These are phyloP conservation scores for Zygnema circumcarinatum DNA, from an alignment of 139 green algal genomes.

Conservation along the genomic window DNA sequence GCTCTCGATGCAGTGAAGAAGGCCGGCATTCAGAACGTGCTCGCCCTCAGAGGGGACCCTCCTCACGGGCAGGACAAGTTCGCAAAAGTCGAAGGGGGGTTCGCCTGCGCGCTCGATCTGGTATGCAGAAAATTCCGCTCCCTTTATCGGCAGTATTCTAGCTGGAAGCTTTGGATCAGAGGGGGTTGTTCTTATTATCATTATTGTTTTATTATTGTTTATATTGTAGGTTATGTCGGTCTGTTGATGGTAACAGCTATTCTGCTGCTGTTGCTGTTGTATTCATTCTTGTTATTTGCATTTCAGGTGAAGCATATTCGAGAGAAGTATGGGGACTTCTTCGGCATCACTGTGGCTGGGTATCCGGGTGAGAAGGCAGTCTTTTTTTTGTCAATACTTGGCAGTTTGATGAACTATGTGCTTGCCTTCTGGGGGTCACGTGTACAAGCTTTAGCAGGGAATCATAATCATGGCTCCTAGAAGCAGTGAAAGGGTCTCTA, in stretches of 20 bases:
- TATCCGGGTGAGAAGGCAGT: slow-evolving; percentile 84
- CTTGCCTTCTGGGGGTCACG: too few relatives aligned
- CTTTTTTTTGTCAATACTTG: not conserved
- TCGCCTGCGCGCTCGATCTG: slow-evolving; percentile 91
- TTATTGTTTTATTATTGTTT: too few relatives aligned
- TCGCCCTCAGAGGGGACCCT: slow-evolving; percentile 92
- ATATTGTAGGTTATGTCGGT: too few relatives aligned
- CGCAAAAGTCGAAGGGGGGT: slow-evolving; percentile 84
- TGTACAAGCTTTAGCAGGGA: too few relatives aligned
- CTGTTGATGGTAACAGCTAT: too few relatives aligned
- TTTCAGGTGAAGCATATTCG: slow-evolving; percentile 87
- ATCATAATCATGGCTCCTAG: too few relatives aligned
- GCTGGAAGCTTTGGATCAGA: too few relatives aligned
- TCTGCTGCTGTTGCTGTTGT: not conserved
- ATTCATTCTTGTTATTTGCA: not conserved
- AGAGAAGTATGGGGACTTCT: slow-evolving; percentile 87
- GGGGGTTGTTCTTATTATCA: too few relatives aligned
- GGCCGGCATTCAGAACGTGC: slow-evolving; percentile 90
- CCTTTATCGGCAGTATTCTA: too few relatives aligned
- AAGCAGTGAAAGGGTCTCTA: too few relatives aligned
- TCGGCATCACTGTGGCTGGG: slow-evolving; percentile 91
- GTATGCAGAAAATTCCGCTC: slow-evolving; percentile 56
- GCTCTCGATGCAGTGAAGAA: slow-evolving; percentile 85
- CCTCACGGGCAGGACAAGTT: slow-evolving; percentile 94
- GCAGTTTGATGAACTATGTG: too few relatives aligned